Percentiles rank a stretch among this genome's conserved stretches.
phyloP scores from a whole-genome alignment of 2,329 filamentous ascomycete species.

The Orbilia ellipsospora region DNA sequence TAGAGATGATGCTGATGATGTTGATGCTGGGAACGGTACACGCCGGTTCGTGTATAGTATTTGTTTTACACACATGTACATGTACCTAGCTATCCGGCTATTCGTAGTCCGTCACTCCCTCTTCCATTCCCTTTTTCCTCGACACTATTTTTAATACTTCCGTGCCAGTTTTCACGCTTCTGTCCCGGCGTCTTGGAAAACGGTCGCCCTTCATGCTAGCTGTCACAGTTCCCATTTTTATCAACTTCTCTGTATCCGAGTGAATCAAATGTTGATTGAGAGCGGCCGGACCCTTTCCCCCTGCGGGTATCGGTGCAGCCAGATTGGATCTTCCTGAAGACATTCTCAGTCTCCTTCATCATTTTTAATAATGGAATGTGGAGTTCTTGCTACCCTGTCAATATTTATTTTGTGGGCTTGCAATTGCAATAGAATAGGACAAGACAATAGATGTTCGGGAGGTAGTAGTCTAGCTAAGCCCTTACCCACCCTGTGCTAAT shows the following conservation, averaged over 20 bases:
- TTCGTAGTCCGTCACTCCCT: constrained; percentile 2
- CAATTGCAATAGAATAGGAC: constrained; percentile 10
- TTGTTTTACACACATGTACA: too few species aligned
- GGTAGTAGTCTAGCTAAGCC: constrained; percentile 20
- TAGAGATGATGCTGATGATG: constrained; percentile 8
- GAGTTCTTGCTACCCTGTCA: constrained; percentile 50
- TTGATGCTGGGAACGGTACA: constrained; percentile 9
- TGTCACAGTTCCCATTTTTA: constrained; percentile 17
- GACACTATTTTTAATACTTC: constrained; percentile 16
- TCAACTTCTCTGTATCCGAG: constrained; percentile 23
- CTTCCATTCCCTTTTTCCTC: constrained; percentile 14
- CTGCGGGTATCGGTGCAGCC: constrained; percentile 30
- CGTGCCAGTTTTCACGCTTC: constrained; percentile 20
- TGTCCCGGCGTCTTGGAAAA: not conserved
- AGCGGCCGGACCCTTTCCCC: constrained; percentile 20
- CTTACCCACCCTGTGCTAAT: constrained; percentile 44
- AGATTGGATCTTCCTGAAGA: constrained; percentile 30
- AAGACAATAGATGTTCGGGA: constrained; percentile 30
- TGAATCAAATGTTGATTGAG: constrained; percentile 27
- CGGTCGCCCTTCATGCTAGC: constrained; percentile 20
- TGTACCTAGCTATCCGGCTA: constrained; percentile 44
- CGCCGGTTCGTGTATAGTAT: too few species aligned
- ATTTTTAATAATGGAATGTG: constrained; percentile 52
- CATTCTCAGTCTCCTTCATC: constrained; percentile 36
- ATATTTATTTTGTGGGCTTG: constrained; percentile 50